phyloP scores from a whole-genome alignment of 768 basidiomycete genomes.

The Vishniacozyma victoriae region DNA sequence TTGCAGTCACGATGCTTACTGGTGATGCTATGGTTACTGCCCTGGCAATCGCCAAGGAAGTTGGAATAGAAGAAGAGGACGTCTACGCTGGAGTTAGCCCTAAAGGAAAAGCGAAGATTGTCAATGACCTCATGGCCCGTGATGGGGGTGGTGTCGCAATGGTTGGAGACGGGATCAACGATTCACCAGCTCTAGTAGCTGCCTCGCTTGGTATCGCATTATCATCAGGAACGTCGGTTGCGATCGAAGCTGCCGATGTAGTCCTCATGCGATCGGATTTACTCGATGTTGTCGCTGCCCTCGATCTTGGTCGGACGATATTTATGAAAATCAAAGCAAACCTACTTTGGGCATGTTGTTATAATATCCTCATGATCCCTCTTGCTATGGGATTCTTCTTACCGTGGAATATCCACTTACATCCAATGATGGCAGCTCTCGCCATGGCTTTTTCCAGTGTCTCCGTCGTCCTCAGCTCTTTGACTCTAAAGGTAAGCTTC shows the following conservation, averaged over 20 bases:
- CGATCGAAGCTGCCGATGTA: conserved; percentile 95
- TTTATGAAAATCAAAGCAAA: conserved; percentile 87
- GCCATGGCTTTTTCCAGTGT: conserved; percentile 98
- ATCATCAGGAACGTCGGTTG: conserved; percentile 91
- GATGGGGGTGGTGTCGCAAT: conserved; percentile 75
- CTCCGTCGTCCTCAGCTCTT: conserved; percentile 83
- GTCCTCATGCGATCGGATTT: conserved; percentile 96
- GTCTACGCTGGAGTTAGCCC: conserved; percentile 94
- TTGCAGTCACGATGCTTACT: conserved; percentile 88
- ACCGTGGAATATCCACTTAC: conserved; percentile 84
- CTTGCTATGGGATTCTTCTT: conserved; percentile 96
- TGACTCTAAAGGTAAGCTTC: conserved; percentile 62
- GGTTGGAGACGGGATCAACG: conserved; percentile 99
- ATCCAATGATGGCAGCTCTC: conserved; percentile 97
- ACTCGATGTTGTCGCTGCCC: conserved; percentile 92
- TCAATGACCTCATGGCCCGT: conserved; percentile 71
- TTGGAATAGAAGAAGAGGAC: conserved; percentile 73
- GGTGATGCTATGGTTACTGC: conserved; percentile 86
- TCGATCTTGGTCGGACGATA: conserved; percentile 81
- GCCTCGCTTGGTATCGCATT: conserved; percentile 95
- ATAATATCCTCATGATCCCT: conserved; percentile 88
- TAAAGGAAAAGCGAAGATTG: conserved; percentile 83
- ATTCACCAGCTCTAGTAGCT: conserved; percentile 92
- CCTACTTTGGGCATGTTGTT: conserved; percentile 91
- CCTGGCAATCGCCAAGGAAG: conserved; percentile 76